Evolutionary conservation across 1,284 basidiomycete species (phyloP).

Genomic region (Sporisorium sorghi): DNA sequence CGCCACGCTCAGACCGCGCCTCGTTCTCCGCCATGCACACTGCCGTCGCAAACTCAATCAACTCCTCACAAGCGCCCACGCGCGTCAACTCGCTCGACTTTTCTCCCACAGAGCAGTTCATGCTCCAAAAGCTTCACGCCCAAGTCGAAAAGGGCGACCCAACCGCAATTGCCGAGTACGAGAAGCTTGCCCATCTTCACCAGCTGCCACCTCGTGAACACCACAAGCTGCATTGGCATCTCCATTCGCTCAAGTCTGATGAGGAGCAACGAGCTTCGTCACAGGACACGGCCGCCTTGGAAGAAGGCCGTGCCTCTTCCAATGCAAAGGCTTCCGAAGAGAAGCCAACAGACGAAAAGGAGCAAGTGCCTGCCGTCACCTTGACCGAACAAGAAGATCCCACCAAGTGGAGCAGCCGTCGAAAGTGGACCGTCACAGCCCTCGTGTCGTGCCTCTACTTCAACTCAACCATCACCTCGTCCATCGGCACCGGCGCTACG

Average conservation of each 20-base stretch:
- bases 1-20: not conserved
- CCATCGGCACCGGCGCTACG: conserved; percentile 40
- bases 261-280: not conserved
- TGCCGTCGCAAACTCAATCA: conserved; percentile 20
- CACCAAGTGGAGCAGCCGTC: conserved; percentile 22
- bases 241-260: conserved; percentile 1
- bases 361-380: conserved; percentile 16
- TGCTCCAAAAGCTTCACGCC: conserved; percentile 23
- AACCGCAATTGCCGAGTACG: conserved; percentile 40
- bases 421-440: conserved; percentile 43
- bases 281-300: not conserved
- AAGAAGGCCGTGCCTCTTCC: conserved; percentile 4
- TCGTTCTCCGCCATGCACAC: conserved; percentile 8
- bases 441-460: conserved; percentile 43
- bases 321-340: not conserved
- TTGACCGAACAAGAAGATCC: conserved; percentile 47
- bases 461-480: conserved; percentile 43
- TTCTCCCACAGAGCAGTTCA: conserved; percentile 6
- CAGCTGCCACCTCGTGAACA: conserved; percentile 18
- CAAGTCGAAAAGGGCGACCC: conserved; percentile 35
- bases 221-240: conserved; percentile 14
- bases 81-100: conserved; percentile 41
- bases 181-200: conserved; percentile 29
- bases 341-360: conserved; percentile 2
- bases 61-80: conserved; percentile 23